A percentile compares a stretch with the other conserved stretches of the same genome.
Evolutionary conservation across 257 asterid genomes (phyloP).

Genomic region (Datura wrightii): DNA sequence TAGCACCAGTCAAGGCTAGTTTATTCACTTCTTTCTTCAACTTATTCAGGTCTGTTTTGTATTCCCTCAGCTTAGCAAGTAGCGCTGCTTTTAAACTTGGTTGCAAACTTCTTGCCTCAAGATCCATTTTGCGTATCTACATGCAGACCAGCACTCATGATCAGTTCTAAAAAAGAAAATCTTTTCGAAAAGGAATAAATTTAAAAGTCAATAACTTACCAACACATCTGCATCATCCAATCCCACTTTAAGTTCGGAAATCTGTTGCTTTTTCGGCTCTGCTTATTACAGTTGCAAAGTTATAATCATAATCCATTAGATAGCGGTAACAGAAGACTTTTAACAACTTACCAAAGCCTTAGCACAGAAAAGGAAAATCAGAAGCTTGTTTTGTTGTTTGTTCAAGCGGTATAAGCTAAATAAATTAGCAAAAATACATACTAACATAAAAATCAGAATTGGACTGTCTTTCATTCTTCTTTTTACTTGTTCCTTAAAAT

Average conservation of each 20-base stretch:
- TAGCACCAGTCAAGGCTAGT: conserved; percentile 54
- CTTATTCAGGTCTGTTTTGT: conserved; percentile 86
- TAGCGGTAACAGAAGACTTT: not conserved
- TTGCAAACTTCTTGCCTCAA: conserved; percentile 93
- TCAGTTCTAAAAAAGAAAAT: not conserved
- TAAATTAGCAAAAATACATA: not conserved
- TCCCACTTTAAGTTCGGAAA: conserved; percentile 71
- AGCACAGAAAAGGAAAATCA: conserved; percentile 5
- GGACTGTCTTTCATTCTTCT: not conserved
- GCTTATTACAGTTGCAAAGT: conserved; percentile 40
- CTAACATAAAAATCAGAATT: not conserved
- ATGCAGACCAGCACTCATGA: conserved; percentile 23
- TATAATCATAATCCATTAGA: not conserved
- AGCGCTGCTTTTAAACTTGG: conserved; percentile 79
- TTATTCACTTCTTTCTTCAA: conserved; percentile 88
- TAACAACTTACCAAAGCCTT: conserved; percentile 4
- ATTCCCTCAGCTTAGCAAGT: conserved; percentile 95
- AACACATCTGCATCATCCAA: conserved; percentile 82
- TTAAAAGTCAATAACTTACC: conserved; percentile 47
- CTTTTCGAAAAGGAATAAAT: not conserved
- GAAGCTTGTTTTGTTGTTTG: not conserved
- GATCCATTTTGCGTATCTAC: conserved; percentile 93
- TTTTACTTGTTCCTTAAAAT: not conserved
- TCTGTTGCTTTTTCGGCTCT: conserved; percentile 70
- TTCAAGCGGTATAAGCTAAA: not conserved